These are phyloP conservation scores for Podaxis mareebaensis DNA, from an alignment of 768 basidiomycete species.

Conservation along the genomic window DNA sequence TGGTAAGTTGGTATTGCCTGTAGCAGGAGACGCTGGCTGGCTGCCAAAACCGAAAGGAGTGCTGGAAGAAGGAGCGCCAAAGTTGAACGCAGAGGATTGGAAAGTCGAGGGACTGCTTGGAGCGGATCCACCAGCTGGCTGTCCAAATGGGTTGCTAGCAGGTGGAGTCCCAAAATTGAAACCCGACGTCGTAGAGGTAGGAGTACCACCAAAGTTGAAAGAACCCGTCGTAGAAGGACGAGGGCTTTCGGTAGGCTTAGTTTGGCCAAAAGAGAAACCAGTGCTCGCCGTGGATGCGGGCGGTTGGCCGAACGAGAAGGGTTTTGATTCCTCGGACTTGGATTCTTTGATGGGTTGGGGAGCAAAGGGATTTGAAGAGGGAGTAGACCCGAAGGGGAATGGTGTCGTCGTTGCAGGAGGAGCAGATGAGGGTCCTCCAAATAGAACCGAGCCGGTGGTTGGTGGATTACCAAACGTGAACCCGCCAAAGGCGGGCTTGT, in stretches of 20 bases:
- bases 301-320: slow-evolving; percentile 48
- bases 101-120: slow-evolving; percentile 63
- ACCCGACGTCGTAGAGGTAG: slow-evolving; percentile 39
- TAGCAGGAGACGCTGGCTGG: slow-evolving; percentile 61
- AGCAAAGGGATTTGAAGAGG: slow-evolving; percentile 46
- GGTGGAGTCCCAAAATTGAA: slow-evolving; percentile 42
- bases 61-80: slow-evolving; percentile 40
- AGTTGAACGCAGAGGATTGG: slow-evolving; percentile 47
- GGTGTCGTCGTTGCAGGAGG: slow-evolving; percentile 26
- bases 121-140: slow-evolving; percentile 42
- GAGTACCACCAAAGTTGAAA: slow-evolving; percentile 48
- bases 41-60: slow-evolving; percentile 53
- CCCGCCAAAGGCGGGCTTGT: slow-evolving; percentile 39
- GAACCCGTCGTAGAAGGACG: slow-evolving; percentile 40
- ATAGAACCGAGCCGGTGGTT: slow-evolving; percentile 27
- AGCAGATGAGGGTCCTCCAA: slow-evolving; percentile 28
- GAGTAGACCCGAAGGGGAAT: slow-evolving; percentile 43
- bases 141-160: slow-evolving; percentile 42
- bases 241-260: slow-evolving; percentile 33
- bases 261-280: slow-evolving; percentile 49
- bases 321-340: slow-evolving; percentile 46
- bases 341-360: slow-evolving; percentile 33
- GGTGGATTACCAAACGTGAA: slow-evolving; percentile 49
- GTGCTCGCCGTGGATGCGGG: slow-evolving; percentile 21
- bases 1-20: slow-evolving; percentile 38